Evolutionary conservation across 495 filamentous ascomycete genomes (phyloP), one percentile per base, ranked within the genome.

Genomic region (Podospora didyma): DNA sequence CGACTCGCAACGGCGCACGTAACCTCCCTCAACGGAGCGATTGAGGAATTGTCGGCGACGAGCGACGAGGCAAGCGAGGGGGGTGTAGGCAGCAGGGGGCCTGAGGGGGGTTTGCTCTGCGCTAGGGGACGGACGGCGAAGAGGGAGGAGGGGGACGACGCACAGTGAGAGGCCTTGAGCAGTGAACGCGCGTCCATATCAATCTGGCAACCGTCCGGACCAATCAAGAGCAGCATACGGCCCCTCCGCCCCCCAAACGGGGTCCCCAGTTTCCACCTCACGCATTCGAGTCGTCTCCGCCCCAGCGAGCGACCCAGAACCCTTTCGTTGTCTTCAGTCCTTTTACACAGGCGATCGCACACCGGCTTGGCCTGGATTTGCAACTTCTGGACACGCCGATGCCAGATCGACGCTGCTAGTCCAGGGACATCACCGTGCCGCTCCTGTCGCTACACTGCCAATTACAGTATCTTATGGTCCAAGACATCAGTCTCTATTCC

Each of bases 121-220:
- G 50, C 60, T 58, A 52, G 46, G 44, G 53, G 46, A 41, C 20
- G 23, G 24, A 31, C 44, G 11, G 20, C 17, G 7, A 45, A 48
- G 47, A 55, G 46, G 35, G 48, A 51, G 45, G 53, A 58, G 46
- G 54, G 58, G 49, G 58, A 61, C 48, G 58, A 61, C 48, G 58
- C 59, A 63, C 47, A 17, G 37, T 53, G 58, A 60, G 62, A 61
- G 55, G 48, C 48, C 54, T 59, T 62, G 49, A 41, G 52, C 49
- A 52, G 49, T 51, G 64, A 62, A 68, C 65, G 65, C 65, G 65
- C 65, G 65, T 65, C 61, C 62, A 54, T 54, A 53, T 57, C 47
- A 49, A 60, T 60, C 52, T 60, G 52, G 52, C 37, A 45, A 14
- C 16, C 21, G 21, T 12, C 48, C 39, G 20, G 50, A 44, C 60